phyloP scores from a whole-genome alignment of 2,329 filamentous ascomycete species.

The Paraconiothyrium sp. region DNA sequence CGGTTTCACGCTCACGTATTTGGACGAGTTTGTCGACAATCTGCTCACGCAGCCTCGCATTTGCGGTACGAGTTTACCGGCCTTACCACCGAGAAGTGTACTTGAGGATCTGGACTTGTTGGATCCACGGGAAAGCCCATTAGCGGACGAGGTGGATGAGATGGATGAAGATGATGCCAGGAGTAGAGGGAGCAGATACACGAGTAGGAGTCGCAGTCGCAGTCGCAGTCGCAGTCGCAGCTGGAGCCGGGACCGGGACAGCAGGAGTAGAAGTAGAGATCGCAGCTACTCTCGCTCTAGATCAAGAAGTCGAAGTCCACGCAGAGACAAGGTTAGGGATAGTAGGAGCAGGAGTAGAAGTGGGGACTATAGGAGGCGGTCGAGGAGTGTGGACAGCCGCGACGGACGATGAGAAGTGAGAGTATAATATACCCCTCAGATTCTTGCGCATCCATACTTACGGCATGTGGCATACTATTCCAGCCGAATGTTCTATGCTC shows the following conservation, averaged over 20 bases:
- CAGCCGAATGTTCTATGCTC: neutral
- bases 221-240: slow-evolving; percentile 15
- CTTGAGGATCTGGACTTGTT: slow-evolving; percentile 89
- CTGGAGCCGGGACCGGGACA: slow-evolving; percentile 11
- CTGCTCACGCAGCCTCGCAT: slow-evolving; percentile 87
- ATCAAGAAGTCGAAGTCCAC: slow-evolving; percentile 14
- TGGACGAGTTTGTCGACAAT: slow-evolving; percentile 96
- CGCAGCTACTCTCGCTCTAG: slow-evolving; percentile 9
- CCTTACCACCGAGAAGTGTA: slow-evolving; percentile 82
- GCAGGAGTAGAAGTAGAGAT: slow-evolving; percentile 16
- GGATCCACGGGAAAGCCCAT: slow-evolving; percentile 82
- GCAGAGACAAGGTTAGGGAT: slow-evolving; percentile 5
- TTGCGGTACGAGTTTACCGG: slow-evolving; percentile 91
- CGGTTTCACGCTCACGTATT: slow-evolving; percentile 77
- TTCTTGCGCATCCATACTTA: neutral
- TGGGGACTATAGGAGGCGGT: slow-evolving; percentile 9
- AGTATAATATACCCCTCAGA: neutral
- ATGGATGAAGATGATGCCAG: slow-evolving; percentile 65
- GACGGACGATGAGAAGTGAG: slow-evolving; percentile 1
- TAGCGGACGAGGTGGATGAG: slow-evolving; percentile 78
- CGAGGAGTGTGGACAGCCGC: slow-evolving; percentile 13
- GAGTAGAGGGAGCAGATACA: slow-evolving; percentile 12
- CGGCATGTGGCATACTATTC: neutral
- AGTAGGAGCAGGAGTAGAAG: slow-evolving; percentile 14
- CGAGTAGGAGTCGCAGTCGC: slow-evolving; percentile 14